Evolutionary conservation across 2,329 filamentous ascomycete species (phyloP).

Genomic region (Neonectria magnoliae): DNA sequence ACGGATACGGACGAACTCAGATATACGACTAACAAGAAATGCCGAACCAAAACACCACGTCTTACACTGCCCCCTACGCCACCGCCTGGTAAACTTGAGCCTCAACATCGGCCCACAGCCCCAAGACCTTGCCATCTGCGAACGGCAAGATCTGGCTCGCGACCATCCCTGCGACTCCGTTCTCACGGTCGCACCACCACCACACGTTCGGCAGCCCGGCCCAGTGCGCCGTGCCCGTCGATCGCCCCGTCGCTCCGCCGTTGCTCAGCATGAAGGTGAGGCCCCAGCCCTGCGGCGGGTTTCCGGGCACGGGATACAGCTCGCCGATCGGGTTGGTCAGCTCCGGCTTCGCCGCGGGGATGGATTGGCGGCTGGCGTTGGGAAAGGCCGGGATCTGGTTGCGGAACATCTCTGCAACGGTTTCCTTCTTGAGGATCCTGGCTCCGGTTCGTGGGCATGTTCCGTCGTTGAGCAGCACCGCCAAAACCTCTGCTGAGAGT

Average conservation of each 20-base stretch:
- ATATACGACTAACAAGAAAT: background rate
- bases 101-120: slow-evolving; percentile 53
- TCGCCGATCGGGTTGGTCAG: slow-evolving; percentile 60
- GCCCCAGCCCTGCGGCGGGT: slow-evolving; percentile 72
- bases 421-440: slow-evolving; percentile 64
- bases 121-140: slow-evolving; percentile 53
- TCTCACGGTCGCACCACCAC: slow-evolving; percentile 72
- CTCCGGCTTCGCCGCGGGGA: slow-evolving; percentile 59
- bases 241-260: slow-evolving; percentile 62
- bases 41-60: background rate
- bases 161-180: slow-evolving; percentile 64
- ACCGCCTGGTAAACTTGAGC: slow-evolving; percentile 49
- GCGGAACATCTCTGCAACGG: slow-evolving; percentile 71
- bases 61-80: background rate
- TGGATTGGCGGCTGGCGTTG: slow-evolving; percentile 58
- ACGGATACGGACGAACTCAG: background rate
- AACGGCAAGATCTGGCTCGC: slow-evolving; percentile 63
- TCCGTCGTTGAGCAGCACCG: slow-evolving; percentile 72
- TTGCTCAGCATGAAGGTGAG: slow-evolving; percentile 65
- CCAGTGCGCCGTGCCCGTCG: slow-evolving; percentile 63
- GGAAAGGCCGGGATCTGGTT: slow-evolving; percentile 69
- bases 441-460: slow-evolving; percentile 64
- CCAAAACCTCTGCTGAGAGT: slow-evolving; percentile 61
- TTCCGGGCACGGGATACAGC: slow-evolving; percentile 56
- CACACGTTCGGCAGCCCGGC: slow-evolving; percentile 68